phyloP scores from a whole-genome alignment of 2,329 filamentous ascomycete genomes.

The Beauveria asiatica region DNA sequence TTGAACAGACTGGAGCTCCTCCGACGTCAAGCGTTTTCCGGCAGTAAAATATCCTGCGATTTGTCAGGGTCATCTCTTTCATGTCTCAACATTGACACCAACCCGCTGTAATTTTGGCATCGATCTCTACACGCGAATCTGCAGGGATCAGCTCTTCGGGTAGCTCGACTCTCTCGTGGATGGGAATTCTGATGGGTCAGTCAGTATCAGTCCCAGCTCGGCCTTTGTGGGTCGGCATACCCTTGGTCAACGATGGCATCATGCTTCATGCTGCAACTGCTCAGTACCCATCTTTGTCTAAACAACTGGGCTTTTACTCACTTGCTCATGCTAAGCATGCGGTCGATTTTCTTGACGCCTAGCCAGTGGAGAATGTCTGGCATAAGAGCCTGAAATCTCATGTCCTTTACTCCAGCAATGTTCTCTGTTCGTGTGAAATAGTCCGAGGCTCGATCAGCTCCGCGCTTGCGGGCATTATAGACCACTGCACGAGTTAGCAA shows the following conservation, averaged over 20 bases:
- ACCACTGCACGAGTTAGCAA: conserved; percentile 34
- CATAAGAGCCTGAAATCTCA: conserved; percentile 98
- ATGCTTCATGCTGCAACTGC: conserved; percentile 65
- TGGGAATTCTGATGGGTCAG: conserved; percentile 57
- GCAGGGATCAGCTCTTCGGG: conserved; percentile 90
- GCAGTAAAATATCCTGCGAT: conserved; percentile 65
- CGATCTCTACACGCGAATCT: conserved; percentile 95
- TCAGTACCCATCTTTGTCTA: neutral
- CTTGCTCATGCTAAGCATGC: conserved; percentile 99
- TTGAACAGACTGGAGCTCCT: conserved; percentile 77
- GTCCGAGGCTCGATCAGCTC: conserved; percentile 72
- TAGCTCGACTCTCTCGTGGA: conserved; percentile 82
- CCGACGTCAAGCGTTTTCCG: conserved; percentile 79
- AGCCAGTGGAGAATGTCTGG: conserved; percentile 97
- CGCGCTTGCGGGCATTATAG: conserved; percentile 75
- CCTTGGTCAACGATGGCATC: conserved; percentile 81
- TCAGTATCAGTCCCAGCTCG: conserved; percentile 14
- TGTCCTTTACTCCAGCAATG: conserved; percentile 91
- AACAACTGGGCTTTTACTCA: conserved; percentile 31
- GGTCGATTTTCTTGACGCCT: conserved; percentile 95
- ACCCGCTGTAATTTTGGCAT: conserved; percentile 96
- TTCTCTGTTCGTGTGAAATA: conserved; percentile 98
- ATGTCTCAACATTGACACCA: conserved; percentile 25
- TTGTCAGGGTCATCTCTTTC: neutral
- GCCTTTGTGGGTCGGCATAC: conserved; percentile 31